Evolutionary conservation across 176 grass and related monocot species (phyloP), one percentile per base, ranked within the genome.

Genomic region (Eragrostis curvula): DNA sequence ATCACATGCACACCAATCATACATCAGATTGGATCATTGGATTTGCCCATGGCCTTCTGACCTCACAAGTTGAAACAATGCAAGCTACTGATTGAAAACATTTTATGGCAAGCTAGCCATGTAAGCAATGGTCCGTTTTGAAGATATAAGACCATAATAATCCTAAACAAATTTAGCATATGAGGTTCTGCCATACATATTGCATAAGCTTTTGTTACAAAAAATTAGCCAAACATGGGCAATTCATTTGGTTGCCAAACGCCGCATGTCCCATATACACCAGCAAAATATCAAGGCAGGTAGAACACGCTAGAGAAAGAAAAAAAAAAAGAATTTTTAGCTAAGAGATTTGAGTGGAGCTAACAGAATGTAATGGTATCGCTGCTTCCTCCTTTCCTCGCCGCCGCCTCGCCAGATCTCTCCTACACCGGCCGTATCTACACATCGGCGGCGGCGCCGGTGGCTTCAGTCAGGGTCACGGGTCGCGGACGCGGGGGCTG

Each of bases 401-500:
- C 79, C 57, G 70, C 63, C 52, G 79, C 53, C 24, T 66, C 73
- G 56, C 83, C 73, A 90, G 88, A 86, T 90, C 88, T 78, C 67
- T 78, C 79, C 88, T 83, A 86, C 49, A 65, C 59, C 79, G 43
- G 67, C 66, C 42, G 42, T 90, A 90, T 86, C 67, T 90, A 90
- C 88, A 90, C 83, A 90, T 68, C 50, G 18, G 71, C 83, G 58
- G 71, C 43, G 24, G 78, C 55, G 1, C 12, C 21, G 21, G 68
- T 12, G 25, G 42, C 21, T 18, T 58, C 30, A 25, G 12, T 58
- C 30, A 25, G 12, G 51, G 27, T 90, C 83, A 90, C 66, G 66
- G 73, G 73, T 90, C 88, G 73, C 88, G 88, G 67, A 90, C 88
- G 49, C 83, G 83, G n/a, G 92, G 89, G 60, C 93, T 96, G 58